Base-by-base conservation (phyloP, 768 basidiomycete genomes). In the Trametes gibbosa region DNA sequence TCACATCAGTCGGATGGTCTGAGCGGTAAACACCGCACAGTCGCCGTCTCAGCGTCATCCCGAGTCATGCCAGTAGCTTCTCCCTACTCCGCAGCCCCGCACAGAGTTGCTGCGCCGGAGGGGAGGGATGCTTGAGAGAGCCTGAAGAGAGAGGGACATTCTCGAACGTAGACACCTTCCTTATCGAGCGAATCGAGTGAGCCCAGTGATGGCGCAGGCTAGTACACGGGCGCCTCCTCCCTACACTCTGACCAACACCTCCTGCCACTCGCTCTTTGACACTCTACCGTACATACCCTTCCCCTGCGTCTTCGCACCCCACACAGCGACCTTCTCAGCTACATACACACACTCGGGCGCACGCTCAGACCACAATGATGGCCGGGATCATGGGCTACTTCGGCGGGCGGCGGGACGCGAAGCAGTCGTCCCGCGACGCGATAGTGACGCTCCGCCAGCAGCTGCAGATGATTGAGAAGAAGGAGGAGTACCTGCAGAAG, bases 391-490 rank as follows among this genome's bases (percentile, higher is more conserved):
- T 97, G 87, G 89, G 86, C 72, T 96, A 90, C 79, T 94, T 99
- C 73, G 89, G 87, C 13, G 87, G 89, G 50, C 82, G 86, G 63
- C 84, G 85, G 66, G 90, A 95, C 70, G 81, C 92, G 23, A 92
- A 90, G 74, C 85, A 89, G 75, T 79, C 87, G 25, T 88, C 96
- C 45, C 83, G 93, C 63, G 92, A 97, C 71, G 92, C 97, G 48
- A 99, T 99, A 73, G 90, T 98, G 59, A 82, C 82, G 45, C 80
- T 99, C 66, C 85, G 96, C 69, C 89, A 96, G 76, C 95, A 98
- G 73, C 82, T 98, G 62, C 85, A 92, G 75, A 90, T 96, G 87
- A 86, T 98, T 66, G 95, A 98, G 84, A 99, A 98, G 92, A 98
- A 96, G 81, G 97, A 98, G 78, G 96, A 98, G 73, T 81, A 92